Percentiles rank a stretch among this genome's conserved stretches.
phyloP scores from a whole-genome alignment of 768 basidiomycete species.

The Leccinum subtestaceum region DNA sequence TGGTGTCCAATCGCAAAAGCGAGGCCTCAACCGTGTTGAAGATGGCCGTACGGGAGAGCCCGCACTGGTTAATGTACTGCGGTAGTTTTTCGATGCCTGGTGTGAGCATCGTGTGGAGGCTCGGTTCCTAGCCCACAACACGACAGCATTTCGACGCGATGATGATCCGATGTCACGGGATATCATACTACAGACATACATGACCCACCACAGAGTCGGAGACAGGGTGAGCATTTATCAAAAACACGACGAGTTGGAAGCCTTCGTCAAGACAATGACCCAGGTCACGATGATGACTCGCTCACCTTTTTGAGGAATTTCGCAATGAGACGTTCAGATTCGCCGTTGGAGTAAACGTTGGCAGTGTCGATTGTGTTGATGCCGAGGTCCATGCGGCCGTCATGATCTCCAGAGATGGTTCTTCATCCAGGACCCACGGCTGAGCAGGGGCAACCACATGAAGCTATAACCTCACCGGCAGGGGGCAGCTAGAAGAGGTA shows the following conservation, averaged over 20 bases:
- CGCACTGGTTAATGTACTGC: constrained; percentile 32
- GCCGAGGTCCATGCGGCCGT: too few species aligned
- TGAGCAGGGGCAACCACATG: constrained; percentile 1
- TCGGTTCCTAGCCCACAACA: constrained; percentile 11
- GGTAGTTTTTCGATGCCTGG: constrained; percentile 6
- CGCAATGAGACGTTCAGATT: too few species aligned
- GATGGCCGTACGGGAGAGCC: constrained; percentile 27
- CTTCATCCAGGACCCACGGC: constrained; percentile 17
- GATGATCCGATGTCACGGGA: constrained; percentile 33
- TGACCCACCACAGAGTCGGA: background rate
- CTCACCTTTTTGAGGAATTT: too few species aligned
- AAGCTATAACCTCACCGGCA: background rate
- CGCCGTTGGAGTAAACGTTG: too few species aligned
- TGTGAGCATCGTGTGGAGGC: background rate
- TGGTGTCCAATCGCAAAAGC: too few species aligned
- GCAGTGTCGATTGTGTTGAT: too few species aligned
- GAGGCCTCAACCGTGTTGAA: too few species aligned
- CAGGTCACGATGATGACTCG: too few species aligned
- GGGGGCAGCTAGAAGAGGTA: background rate
- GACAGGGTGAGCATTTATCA: background rate
- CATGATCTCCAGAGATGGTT: too few species aligned
- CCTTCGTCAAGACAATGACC: background rate
- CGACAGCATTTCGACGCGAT: constrained; percentile 30
- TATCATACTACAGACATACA: constrained; percentile 22
- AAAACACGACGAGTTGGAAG: background rate